Conservation (phyloP, 1,284 basidiomycete species). For the Ceratobasidium papillatum region DNA sequence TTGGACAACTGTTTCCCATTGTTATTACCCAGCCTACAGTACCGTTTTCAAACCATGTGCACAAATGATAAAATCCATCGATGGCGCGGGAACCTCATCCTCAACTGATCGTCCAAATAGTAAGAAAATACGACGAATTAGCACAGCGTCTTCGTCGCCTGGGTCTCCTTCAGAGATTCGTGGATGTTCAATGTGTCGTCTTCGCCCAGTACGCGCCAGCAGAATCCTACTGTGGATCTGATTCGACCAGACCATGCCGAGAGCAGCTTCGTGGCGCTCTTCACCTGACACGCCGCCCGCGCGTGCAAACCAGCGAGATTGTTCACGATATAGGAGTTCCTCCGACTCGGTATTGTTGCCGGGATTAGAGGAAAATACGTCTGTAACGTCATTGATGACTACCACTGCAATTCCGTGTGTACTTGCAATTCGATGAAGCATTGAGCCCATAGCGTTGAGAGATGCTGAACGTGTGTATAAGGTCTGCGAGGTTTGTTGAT, state of each 20-base stretch:
- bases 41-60: conserved; percentile 17
- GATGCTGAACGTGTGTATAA: conserved; percentile 73
- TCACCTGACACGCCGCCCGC: conserved; percentile 66
- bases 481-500: conserved; percentile 61
- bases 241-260: conserved; percentile 93
- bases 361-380: conserved; percentile 60
- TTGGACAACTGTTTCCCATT: background rate
- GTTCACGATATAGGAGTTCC: conserved; percentile 69
- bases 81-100: conserved; percentile 35
- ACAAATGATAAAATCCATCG: conserved; percentile 32
- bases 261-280: conserved; percentile 74
- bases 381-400: conserved; percentile 87
- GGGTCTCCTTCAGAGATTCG: conserved; percentile 32
- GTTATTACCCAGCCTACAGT: conserved; percentile 4
- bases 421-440: conserved; percentile 73
- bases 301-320: conserved; percentile 79
- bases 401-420: conserved; percentile 74
- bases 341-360: conserved; percentile 50
- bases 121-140: conserved; percentile 63
- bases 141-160: conserved; percentile 54
- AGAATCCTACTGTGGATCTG: conserved; percentile 85
- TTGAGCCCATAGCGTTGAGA: conserved; percentile 69
- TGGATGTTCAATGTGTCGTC: conserved; percentile 62
- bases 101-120: conserved; percentile 31
- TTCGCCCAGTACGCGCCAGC: conserved; percentile 77